Evolutionary conservation across 148 eudicot species (phyloP), one percentile per base, ranked within the genome.

Genomic region (Gaultheria prostrata): DNA sequence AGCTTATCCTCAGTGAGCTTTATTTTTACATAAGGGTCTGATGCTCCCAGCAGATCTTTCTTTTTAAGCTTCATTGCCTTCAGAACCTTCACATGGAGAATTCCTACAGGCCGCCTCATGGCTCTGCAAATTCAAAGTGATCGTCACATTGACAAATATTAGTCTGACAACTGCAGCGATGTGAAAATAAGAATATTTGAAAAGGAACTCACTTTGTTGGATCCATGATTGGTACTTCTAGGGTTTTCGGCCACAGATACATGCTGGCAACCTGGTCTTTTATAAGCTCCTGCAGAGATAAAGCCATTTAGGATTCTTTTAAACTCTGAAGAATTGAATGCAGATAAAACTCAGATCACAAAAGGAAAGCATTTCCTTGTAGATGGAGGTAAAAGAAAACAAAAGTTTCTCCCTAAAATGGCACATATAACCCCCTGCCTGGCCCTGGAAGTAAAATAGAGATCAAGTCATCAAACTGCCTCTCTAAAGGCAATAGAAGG

Each of bases 171-270:
- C 28, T 0, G 53, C 8, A 53, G 14, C 49, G 8, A 78, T 8
- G 17, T 39, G 18, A 51, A 30, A 50, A 33, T 67, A 67, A 0
- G n/a, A 59, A 85, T 67, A 43, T 30, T 43, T 56, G 48, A 54
- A 35, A n/a, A 81, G 30, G 50, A 33, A 53, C 35, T 90, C 92
- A 94, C 98, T 93, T 94, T 33, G 91, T 77, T 76, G 94, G 96
- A 88, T 95, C 98, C 85, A 95, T 77, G 84, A 95, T 87, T 80
- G 91, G 91, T 80, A 95, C 95, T 90, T 94, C 98, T 46, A 95
- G 93, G 69, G 94, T 91, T 79, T 89, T 94, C 35, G 98, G 98
- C 98, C 98, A 95, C 12, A 95, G 89, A 93, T 95, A 94, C 98
- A 95, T 87, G 89, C 89, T 94, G 61, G 94, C 96, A 82, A 94